These are phyloP conservation scores for Suillus sp. DNA, from an alignment of 768 basidiomycete species.

Conservation along the genomic window DNA sequence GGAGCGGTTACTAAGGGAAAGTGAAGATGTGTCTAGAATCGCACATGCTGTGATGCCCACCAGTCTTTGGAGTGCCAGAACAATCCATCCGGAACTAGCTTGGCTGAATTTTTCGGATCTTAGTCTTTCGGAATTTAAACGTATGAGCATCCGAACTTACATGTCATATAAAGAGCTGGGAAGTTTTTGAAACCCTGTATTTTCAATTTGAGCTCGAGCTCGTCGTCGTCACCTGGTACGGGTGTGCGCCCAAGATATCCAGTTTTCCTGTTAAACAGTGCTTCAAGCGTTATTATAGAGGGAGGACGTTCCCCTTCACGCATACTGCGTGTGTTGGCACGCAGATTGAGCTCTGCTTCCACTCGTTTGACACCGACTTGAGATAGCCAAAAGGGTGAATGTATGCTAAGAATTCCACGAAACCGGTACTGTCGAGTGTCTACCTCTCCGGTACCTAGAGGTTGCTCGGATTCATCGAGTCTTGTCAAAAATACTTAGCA, in stretches of 20 bases:
- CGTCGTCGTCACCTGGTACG: constrained; percentile 13
- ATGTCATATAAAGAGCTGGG: constrained; percentile 43
- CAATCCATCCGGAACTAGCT: constrained; percentile 33
- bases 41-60: constrained; percentile 23
- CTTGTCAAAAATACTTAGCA: constrained; percentile 29
- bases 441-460: constrained; percentile 30
- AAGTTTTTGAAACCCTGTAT: constrained; percentile 45
- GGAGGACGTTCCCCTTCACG: constrained; percentile 20
- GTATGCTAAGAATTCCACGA: constrained; percentile 52
- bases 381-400: constrained; percentile 51
- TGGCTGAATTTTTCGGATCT: constrained; percentile 23
- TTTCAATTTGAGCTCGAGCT: constrained; percentile 38
- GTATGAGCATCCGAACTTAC: constrained; percentile 25
- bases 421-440: constrained; percentile 44
- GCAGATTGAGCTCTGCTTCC: constrained; percentile 44
- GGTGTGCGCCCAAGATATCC: constrained; percentile 12
- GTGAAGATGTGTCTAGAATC: constrained; percentile 10
- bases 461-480: constrained; percentile 50
- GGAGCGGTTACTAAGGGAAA: constrained; percentile 37
- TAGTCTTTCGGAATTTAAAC: not conserved
- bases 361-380: constrained; percentile 43
- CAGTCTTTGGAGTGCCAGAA: constrained; percentile 31
- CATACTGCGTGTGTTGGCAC: constrained; percentile 36
- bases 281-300: constrained; percentile 37
- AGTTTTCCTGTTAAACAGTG: constrained; percentile 33